These are phyloP conservation scores for Apiotrichum montevideense DNA, from an alignment of 1,284 basidiomycete species.

Conservation along the genomic window DNA sequence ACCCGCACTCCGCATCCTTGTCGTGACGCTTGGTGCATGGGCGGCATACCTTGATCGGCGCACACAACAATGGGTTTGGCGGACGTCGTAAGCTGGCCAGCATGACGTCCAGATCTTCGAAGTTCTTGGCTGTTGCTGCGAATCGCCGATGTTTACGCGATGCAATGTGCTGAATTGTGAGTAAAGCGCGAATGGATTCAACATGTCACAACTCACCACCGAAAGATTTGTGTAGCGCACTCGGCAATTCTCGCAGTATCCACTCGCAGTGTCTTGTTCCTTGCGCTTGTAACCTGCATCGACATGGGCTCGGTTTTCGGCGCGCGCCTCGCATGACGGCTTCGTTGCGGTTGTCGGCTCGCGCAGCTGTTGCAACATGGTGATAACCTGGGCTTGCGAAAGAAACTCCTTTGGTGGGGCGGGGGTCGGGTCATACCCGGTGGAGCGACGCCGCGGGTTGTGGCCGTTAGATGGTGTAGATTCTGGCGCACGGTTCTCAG, in stretches of 20 bases:
- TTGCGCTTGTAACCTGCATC: conserved; percentile 44
- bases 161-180: conserved; percentile 61
- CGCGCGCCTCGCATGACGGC: conserved; percentile 26
- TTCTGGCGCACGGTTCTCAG: conserved; percentile 1
- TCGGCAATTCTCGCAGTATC: conserved; percentile 97
- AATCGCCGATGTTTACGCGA: conserved; percentile 78
- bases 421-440: conserved; percentile 5
- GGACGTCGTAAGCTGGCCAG: conserved; percentile 67
- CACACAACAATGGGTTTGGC: conserved; percentile 44
- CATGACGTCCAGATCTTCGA: conserved; percentile 71
- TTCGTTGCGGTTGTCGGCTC: conserved; percentile 22
- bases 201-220: conserved; percentile 52
- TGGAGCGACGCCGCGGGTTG: conserved; percentile 11
- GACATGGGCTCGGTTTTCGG: conserved; percentile 33
- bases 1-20: conserved; percentile 18
- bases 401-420: conserved; percentile 28
- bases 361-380: conserved; percentile 31
- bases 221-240: conserved; percentile 84
- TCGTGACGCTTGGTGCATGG: conserved; percentile 19
- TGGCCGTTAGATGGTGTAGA: background rate
- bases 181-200: too few relatives aligned
- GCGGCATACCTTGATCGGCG: conserved; percentile 17
- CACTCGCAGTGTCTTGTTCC: conserved; percentile 71
- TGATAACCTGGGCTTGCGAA: conserved; percentile 34
- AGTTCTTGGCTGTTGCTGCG: conserved; percentile 73